Evolutionary conservation across 805 yeast genomes (phyloP).

Genomic region (Zygosaccharomyces lentus): DNA sequence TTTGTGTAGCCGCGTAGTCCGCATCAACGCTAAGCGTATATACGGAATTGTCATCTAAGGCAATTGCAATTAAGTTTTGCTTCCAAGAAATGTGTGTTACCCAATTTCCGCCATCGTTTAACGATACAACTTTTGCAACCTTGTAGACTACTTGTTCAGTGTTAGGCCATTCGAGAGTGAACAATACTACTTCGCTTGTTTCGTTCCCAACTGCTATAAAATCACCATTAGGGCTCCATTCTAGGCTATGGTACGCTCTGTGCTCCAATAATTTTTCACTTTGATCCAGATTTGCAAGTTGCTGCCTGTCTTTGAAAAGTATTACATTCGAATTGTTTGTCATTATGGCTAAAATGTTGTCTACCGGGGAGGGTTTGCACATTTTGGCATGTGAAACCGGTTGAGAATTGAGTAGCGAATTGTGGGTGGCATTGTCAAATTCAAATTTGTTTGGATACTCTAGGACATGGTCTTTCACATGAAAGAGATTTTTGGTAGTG

Average conservation of each 20-base stretch:
- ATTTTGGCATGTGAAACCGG: slow-evolving; percentile 25
- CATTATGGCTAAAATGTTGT: slow-evolving; percentile 22
- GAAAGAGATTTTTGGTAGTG: slow-evolving; percentile 25
- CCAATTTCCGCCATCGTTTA: slow-evolving; percentile 17
- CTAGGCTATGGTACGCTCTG: slow-evolving; percentile 28
- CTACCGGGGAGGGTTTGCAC: slow-evolving; percentile 22
- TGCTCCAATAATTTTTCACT: slow-evolving; percentile 5
- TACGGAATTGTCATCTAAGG: slow-evolving; percentile 26
- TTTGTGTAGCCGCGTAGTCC: neutral
- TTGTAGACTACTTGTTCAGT: slow-evolving; percentile 3
- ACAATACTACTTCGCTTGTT: slow-evolving; percentile 21
- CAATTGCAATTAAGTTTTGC: slow-evolving; percentile 11
- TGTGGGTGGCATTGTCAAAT: slow-evolving; percentile 20
- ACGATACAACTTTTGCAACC: neutral
- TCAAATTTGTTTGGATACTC: slow-evolving; percentile 28
- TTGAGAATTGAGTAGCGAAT: slow-evolving; percentile 28
- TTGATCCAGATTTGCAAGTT: slow-evolving; percentile 24
- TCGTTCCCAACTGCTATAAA: slow-evolving; percentile 28
- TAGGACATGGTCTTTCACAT: slow-evolving; percentile 25
- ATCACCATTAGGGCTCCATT: slow-evolving; percentile 26
- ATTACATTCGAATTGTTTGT: slow-evolving; percentile 30
- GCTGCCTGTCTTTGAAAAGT: slow-evolving; percentile 16
- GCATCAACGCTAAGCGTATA: slow-evolving; percentile 7
- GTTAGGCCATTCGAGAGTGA: neutral
- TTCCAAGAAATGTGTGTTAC: slow-evolving; percentile 22